phyloP scores from a whole-genome alignment of 1,284 basidiomycete genomes.

The Salmacisia buchloeana region DNA sequence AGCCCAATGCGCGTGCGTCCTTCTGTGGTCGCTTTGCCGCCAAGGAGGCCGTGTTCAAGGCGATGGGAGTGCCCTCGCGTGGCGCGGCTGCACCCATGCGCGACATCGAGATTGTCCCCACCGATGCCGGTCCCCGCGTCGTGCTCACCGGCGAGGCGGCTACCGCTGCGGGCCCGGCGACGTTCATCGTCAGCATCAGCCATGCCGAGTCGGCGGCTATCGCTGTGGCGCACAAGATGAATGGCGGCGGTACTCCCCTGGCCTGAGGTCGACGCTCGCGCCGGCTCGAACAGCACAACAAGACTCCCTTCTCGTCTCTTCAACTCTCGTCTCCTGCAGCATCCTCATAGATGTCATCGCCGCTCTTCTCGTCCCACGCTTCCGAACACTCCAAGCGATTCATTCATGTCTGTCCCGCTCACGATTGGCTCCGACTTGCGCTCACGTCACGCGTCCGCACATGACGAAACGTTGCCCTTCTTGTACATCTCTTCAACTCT shows the following conservation, averaged over 20 bases:
- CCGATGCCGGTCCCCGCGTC: constrained; percentile 61
- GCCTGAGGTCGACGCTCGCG: too few relatives aligned
- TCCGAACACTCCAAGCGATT: too few relatives aligned
- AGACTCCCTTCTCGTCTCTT: background rate
- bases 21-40: constrained; percentile 95
- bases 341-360: too few relatives aligned
- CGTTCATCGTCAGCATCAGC: constrained; percentile 76
- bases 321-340: too few relatives aligned
- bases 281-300: too few relatives aligned
- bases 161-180: constrained; percentile 58
- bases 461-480: too few relatives aligned
- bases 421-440: too few relatives aligned
- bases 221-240: constrained; percentile 31
- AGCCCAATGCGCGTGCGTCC: constrained; percentile 79
- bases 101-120: constrained; percentile 89
- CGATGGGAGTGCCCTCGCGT: constrained; percentile 81
- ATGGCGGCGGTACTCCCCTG: too few relatives aligned
- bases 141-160: constrained; percentile 58
- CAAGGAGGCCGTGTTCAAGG: constrained; percentile 98
- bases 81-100: constrained; percentile 88
- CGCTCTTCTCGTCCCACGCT: too few relatives aligned
- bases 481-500: too few relatives aligned
- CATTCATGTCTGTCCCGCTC: too few relatives aligned
- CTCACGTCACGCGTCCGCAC: background rate
- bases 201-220: constrained; percentile 57